Percentiles rank a stretch among this genome's conserved stretches.
phyloP scores from a whole-genome alignment of 2,329 filamentous ascomycete genomes.

The Fusarium protoensiforme region DNA sequence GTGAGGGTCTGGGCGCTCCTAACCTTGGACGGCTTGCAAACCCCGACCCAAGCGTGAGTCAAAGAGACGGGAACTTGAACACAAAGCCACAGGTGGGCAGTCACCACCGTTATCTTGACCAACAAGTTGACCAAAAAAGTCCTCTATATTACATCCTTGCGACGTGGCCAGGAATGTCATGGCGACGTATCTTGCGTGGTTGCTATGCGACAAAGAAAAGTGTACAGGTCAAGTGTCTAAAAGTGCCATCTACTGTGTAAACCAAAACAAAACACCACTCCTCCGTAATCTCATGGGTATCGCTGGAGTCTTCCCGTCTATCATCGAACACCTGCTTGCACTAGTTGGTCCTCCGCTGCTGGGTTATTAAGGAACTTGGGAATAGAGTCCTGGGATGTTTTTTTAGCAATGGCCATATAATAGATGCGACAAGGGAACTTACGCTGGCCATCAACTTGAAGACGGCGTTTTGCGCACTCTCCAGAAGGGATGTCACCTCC shows the following conservation, averaged over 20 bases:
- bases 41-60: background rate
- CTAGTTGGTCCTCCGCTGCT: slow-evolving; percentile 24
- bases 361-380: slow-evolving; percentile 76
- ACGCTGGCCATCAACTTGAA: slow-evolving; percentile 99
- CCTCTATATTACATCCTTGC: background rate
- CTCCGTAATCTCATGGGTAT: background rate
- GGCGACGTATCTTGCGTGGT: background rate
- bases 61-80: background rate
- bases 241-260: background rate
- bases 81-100: background rate
- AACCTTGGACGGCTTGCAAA: background rate
- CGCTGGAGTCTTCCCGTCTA: background rate
- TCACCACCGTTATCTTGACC: background rate
- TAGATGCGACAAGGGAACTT: slow-evolving; percentile 57
- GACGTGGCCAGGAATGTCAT: background rate
- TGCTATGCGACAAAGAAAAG: background rate
- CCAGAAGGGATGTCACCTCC: slow-evolving; percentile 89
- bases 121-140: background rate
- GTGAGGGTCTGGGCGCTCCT: background rate
- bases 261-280: background rate
- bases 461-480: slow-evolving; percentile 92
- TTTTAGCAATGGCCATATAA: slow-evolving; percentile 27
- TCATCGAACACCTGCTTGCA: slow-evolving; percentile 33
- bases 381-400: slow-evolving; percentile 69
- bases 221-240: background rate